A percentile compares a stretch with the other conserved stretches of the same genome.
Conservation (phyloP, 148 eudicot genomes). For the Persicaria tinctoria region DNA sequence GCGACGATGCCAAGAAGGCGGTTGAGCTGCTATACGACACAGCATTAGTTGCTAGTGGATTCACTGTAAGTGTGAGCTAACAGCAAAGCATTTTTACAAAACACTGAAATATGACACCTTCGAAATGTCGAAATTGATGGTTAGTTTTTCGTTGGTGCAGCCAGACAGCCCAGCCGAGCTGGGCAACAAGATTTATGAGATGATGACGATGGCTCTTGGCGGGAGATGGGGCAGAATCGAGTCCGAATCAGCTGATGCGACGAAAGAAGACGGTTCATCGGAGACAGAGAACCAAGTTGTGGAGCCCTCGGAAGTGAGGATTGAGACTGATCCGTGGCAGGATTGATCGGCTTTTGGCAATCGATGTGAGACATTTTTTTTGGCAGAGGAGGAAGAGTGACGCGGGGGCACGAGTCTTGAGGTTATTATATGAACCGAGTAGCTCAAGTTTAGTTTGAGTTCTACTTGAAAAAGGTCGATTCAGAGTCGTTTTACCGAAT, state of each 20-base stretch:
- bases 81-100: no score
- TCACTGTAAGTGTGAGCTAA: slow-evolving; percentile 48
- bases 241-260: slow-evolving; percentile 23
- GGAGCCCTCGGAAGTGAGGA: slow-evolving; percentile 91
- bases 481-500: no score
- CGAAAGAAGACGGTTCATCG: slow-evolving; percentile 28
- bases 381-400: no score
- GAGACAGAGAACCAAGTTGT: slow-evolving; percentile 51
- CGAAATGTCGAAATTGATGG: background rate
- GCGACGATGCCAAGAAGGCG: slow-evolving; percentile 67
- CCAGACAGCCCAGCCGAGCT: slow-evolving; percentile 95
- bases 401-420: no score
- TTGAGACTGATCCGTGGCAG: slow-evolving; percentile 86
- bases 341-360: slow-evolving; percentile 20
- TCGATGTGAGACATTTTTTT: no score
- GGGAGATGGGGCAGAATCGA: slow-evolving; percentile 94
- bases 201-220: slow-evolving; percentile 99
- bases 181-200: slow-evolving; percentile 92
- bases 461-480: no score
- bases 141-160: slow-evolving; percentile 26
- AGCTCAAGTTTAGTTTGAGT: no score
- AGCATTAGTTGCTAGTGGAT: slow-evolving; percentile 86
- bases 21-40: slow-evolving; percentile 81
- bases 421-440: no score
- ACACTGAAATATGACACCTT: background rate